Evolutionary conservation across 2,329 filamentous ascomycete species (phyloP), one percentile per base, ranked within the genome.

Genomic region (Penicillium decumbens): DNA sequence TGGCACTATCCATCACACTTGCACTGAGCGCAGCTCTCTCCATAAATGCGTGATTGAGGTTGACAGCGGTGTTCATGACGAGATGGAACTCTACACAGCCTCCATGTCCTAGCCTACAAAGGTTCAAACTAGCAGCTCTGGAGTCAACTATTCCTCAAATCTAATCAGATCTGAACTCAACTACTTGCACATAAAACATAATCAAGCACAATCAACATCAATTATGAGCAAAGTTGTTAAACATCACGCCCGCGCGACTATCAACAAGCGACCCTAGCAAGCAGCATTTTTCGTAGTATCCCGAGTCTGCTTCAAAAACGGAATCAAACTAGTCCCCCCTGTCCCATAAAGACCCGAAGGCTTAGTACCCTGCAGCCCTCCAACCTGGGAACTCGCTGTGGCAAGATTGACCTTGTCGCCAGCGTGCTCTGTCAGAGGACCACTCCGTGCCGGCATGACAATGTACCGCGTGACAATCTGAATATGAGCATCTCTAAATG

Each of bases 391-490:
- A n/a, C 75, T 75, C 9, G 71, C 70, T 3, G 75, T 74, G 0
- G 77, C 76, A 29, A 78, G 65, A 44, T 78, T 72, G 51, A 62
- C 61, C 55, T 43, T 65, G 50, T 43, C 60, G 39, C 18, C 6
- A 4, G 32, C 40, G 1, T 48, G 49, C 18, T 52, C 51, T 12
- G 25, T 32, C 4, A 58, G 59, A 8, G 51, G 47, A 18, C 53
- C 52, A 6, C 43, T 52, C 47, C 61, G 63, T 1, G 71, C 65
- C 0, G 75, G 74, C 39, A 75, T 70, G 43, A 80, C 72, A 47
- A 80, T 78, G 53, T 79, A 80, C 35, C 76, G 65, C 1, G 77
- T 74, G 1, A 80, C 78, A 23, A 80, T 72, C 49, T 75, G 72
- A 39, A 80, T 76, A 50, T 80, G 78, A 42, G 72, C 73, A 50